Percentiles rank a stretch among this genome's conserved stretches.
Conservation (phyloP, 2,329 filamentous ascomycete genomes). For the Teratosphaeria pseudoeucalypti region DNA sequence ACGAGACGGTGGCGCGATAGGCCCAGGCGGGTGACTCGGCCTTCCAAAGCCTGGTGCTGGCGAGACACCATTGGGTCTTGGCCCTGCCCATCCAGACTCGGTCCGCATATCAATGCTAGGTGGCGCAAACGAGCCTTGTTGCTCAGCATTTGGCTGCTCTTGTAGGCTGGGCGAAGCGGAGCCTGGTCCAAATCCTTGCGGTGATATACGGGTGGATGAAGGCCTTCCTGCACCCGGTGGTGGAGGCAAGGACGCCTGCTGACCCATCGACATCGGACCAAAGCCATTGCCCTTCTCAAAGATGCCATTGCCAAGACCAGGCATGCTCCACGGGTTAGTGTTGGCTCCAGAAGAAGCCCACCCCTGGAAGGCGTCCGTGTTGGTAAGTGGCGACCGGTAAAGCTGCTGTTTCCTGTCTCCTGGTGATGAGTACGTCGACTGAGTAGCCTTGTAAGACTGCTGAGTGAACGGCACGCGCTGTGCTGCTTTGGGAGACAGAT, state of each 20-base stretch:
- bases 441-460: constrained; percentile 13
- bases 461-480: constrained; percentile 16
- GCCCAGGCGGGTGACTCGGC: constrained; percentile 22
- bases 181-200: constrained; percentile 19
- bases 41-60: constrained; percentile 20
- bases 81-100: constrained; percentile 16
- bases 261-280: constrained; percentile 20
- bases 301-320: constrained; percentile 66
- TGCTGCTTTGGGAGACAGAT: constrained; percentile 15
- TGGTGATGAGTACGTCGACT: constrained; percentile 36
- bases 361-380: constrained; percentile 16
- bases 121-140: constrained; percentile 17
- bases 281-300: constrained; percentile 41
- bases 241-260: constrained; percentile 20
- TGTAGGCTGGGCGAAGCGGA: constrained; percentile 17
- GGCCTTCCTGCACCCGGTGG: constrained; percentile 21
- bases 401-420: constrained; percentile 27
- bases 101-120: constrained; percentile 20
- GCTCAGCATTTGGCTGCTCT: constrained; percentile 15
- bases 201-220: constrained; percentile 23
- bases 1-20: constrained; percentile 27
- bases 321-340: constrained; percentile 64
- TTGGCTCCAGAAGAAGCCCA: constrained; percentile 29
- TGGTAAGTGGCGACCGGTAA: constrained; percentile 19
- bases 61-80: constrained; percentile 19